Evolutionary conservation across 169 alveolate genomes (phyloP), one percentile per base, ranked within the genome.

Genomic region (Plasmodium adleri): DNA sequence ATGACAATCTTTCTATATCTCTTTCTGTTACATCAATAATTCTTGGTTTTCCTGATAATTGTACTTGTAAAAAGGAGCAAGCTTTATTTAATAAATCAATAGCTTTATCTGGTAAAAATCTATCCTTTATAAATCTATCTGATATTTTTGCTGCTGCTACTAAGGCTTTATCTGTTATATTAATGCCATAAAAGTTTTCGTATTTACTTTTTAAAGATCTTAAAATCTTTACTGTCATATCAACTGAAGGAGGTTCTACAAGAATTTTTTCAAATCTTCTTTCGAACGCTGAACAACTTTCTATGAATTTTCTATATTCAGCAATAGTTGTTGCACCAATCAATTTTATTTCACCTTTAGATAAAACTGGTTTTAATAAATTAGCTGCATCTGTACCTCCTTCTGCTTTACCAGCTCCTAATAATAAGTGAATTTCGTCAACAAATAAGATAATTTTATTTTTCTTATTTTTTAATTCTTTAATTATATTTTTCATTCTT

Each of bases 71-170:
- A 70, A 78, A 78, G 9, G 91, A 73, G 45, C 93, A 68, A 8
- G 95, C 95, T 75, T 92, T 92, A 45, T 92, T 92, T 26, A 92
- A 43, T 70, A 92, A 45, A 66, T 92, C 95, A 13, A 92, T 88
- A 15, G 95, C 93, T 56, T 92, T 92, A 60, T 92, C 95, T 24
- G 95, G 95, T 52, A 88, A 43, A 62, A 12, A 71, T 22, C 94
- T 50, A 20, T 88, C 92, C 43, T 88, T 88, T 22, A 92, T 80
- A 63, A 80, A 92, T n/a, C 92, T 47, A 62, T 71, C 90, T 2
- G 95, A 71, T 3, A 88, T 72, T 28, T 80, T 86, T 1, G 75
- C 93, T 10, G 95, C 72, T 1, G 95, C 92, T 20, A 88, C 74
- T 13, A 92, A 45, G 3, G 95, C 95, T 50, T 92, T 92, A 64